phyloP scores from a whole-genome alignment of 1,139 yeast genomes.

The Scheffersomyces insectosa region DNA sequence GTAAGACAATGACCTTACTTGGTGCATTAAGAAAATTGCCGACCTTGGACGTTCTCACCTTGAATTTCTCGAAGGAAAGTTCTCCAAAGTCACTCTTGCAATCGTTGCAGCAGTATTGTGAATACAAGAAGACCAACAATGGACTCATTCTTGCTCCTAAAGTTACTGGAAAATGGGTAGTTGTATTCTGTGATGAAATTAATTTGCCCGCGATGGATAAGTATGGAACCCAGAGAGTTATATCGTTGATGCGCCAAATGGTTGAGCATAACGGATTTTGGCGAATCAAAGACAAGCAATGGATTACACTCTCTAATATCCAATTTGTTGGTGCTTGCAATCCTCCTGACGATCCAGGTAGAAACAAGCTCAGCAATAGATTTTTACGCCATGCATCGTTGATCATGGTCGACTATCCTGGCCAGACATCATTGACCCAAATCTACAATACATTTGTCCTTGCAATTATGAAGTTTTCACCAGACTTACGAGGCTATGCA shows the following conservation, averaged over 20 bases:
- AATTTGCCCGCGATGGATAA: slow-evolving; percentile 75
- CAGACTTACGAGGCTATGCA: slow-evolving; percentile 59
- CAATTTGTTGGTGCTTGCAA: slow-evolving; percentile 96
- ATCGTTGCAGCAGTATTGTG: slow-evolving; percentile 73
- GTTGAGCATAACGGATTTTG: slow-evolving; percentile 79
- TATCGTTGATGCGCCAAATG: slow-evolving; percentile 75
- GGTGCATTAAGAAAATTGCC: slow-evolving; percentile 64
- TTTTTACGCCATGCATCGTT: slow-evolving; percentile 70
- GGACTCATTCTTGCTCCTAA: slow-evolving; percentile 63
- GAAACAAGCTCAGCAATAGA: slow-evolving; percentile 59
- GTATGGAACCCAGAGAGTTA: slow-evolving; percentile 77
- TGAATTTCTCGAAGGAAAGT: slow-evolving; percentile 86
- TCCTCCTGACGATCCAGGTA: slow-evolving; percentile 81
- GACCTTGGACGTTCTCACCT: slow-evolving; percentile 59
- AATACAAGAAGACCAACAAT: slow-evolving; percentile 51
- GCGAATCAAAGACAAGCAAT: slow-evolving; percentile 56
- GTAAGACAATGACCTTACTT: slow-evolving; percentile 89
- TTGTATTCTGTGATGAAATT: slow-evolving; percentile 89
- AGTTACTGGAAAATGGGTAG: slow-evolving; percentile 68
- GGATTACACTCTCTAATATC: slow-evolving; percentile 68
- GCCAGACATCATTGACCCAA: slow-evolving; percentile 57
- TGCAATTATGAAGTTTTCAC: slow-evolving; percentile 64
- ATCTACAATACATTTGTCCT: slow-evolving; percentile 63
- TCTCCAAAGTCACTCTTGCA: slow-evolving; percentile 61
- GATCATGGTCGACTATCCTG: slow-evolving; percentile 82